These are phyloP conservation scores for Lentinula sp. DNA, from an alignment of 768 basidiomycete species.

Conservation along the genomic window DNA sequence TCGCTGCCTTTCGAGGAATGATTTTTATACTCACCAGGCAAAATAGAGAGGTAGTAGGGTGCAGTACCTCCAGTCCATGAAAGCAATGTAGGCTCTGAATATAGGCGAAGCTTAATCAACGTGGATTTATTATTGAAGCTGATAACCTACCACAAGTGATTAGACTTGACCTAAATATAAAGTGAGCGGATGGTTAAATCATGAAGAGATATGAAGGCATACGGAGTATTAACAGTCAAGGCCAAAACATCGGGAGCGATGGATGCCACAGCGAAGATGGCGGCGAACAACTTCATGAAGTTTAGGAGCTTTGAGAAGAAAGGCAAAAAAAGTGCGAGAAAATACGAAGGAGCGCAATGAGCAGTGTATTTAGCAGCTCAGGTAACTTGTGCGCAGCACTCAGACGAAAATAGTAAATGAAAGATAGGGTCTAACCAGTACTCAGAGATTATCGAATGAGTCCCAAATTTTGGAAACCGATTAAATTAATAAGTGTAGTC, in stretches of 20 bases:
- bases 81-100: constrained; percentile 53
- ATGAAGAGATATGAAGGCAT: constrained; percentile 16
- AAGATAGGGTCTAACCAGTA: too few species aligned
- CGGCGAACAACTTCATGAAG: constrained; percentile 31
- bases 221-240: constrained; percentile 69
- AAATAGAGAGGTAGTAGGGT: constrained; percentile 55
- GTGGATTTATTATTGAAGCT: not conserved
- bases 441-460: too few species aligned
- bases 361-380: not conserved
- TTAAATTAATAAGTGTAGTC: not conserved
- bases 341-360: not conserved
- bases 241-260: constrained; percentile 27
- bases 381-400: not conserved
- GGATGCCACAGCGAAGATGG: constrained; percentile 28
- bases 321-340: not conserved
- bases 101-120: not conserved
- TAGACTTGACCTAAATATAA: not conserved
- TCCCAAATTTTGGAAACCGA: too few species aligned
- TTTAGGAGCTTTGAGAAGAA: constrained; percentile 6
- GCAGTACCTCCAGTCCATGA: constrained; percentile 43
- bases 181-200: not conserved
- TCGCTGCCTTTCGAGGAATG: not conserved
- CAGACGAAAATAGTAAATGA: not conserved
- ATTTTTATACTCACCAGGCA: constrained; percentile 45
- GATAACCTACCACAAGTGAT: not conserved